Conservation (phyloP, 2,329 filamentous ascomycete species). For the Aureobasidium sp. region DNA sequence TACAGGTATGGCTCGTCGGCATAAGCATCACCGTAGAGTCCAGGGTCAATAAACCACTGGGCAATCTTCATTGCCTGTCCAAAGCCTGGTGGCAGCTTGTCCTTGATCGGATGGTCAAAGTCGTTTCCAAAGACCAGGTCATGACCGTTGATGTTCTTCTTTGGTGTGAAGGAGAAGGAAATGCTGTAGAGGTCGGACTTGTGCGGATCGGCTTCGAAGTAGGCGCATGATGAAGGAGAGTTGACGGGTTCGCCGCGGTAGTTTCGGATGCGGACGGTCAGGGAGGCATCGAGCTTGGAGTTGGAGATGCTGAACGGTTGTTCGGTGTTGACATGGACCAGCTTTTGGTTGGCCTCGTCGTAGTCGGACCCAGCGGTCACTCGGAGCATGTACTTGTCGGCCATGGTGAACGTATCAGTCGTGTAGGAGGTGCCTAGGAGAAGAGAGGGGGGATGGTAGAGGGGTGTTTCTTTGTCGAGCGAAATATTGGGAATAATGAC, state of each 20-base stretch:
- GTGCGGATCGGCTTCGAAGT: constrained; percentile 68
- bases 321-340: constrained; percentile 67
- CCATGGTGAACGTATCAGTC: constrained; percentile 30
- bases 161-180: constrained; percentile 68
- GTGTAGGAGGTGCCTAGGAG: background rate
- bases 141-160: constrained; percentile 53
- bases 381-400: constrained; percentile 67
- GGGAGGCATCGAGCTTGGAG: constrained; percentile 54
- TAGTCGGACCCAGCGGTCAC: constrained; percentile 77
- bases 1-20: constrained; percentile 81
- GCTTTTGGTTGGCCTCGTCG: constrained; percentile 59
- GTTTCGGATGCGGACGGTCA: constrained; percentile 67
- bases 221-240: constrained; percentile 63
- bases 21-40: constrained; percentile 81
- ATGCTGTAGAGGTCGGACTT: constrained; percentile 77
- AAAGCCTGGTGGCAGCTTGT: constrained; percentile 79
- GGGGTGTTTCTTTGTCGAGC: background rate
- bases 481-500: background rate
- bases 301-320: constrained; percentile 55
- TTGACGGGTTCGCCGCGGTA: constrained; percentile 59
- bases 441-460: background rate
- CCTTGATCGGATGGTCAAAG: constrained; percentile 83
- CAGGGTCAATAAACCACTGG: constrained; percentile 85
- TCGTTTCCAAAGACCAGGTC: constrained; percentile 91
- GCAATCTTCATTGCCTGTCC: constrained; percentile 76